These are phyloP conservation scores for Beauveria brongniartii DNA, from an alignment of 2,329 filamentous ascomycete species.

Conservation along the genomic window DNA sequence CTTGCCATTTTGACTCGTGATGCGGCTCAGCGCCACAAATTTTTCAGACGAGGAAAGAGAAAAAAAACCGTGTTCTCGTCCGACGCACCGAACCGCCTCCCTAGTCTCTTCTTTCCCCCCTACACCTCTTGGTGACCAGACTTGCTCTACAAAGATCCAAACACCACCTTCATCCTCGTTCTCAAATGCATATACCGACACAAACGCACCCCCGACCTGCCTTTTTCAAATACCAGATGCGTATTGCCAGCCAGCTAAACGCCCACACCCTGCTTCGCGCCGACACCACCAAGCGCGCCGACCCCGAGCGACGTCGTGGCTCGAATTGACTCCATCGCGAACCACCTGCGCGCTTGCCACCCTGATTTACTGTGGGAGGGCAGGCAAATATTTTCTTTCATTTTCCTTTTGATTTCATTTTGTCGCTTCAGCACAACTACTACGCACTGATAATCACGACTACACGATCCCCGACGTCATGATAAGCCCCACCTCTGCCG, in stretches of 20 bases:
- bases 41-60: background rate
- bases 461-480: constrained; percentile 23
- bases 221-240: constrained; percentile 52
- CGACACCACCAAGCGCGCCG: constrained; percentile 44
- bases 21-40: background rate
- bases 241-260: constrained; percentile 41
- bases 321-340: constrained; percentile 30
- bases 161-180: constrained; percentile 13
- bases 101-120: constrained; percentile 10
- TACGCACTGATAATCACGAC: background rate
- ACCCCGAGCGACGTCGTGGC: constrained; percentile 53
- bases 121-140: constrained; percentile 22
- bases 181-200: constrained; percentile 50
- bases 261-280: constrained; percentile 34
- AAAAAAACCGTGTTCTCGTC: constrained; percentile 5
- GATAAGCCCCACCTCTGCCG: constrained; percentile 39
- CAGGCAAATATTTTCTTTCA: background rate
- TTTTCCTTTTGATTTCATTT: background rate
- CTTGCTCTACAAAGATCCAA: background rate
- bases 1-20: constrained; percentile 1
- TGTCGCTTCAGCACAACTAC: background rate
- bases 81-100: background rate
- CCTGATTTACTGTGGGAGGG: constrained; percentile 3
- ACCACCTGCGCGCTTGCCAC: constrained; percentile 8
- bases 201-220: constrained; percentile 35